Base-by-base conservation (phyloP, 108 stramenopile species). In the Pseudonitzschia pungens region DNA sequence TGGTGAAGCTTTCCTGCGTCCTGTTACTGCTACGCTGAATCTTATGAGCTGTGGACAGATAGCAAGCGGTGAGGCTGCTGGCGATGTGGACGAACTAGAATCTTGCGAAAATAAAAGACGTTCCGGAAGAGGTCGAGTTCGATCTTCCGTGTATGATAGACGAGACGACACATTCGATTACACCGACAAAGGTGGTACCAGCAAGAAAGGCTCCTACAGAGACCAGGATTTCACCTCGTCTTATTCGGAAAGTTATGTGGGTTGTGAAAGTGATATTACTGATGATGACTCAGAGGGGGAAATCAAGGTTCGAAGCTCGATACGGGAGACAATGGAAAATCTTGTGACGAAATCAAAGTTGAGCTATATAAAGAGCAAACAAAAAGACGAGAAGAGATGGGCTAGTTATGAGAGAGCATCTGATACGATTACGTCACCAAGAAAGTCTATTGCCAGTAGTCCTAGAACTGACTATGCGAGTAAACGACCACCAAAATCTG, bases 241-340 rank as follows among this genome's bases (percentile, higher is more conserved):
- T 7, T 67, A 44, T 10, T 67, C 66, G 15, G 64, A 41, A 44
- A 26, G 40, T 10, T 20, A n/a, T 5, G 10, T 21, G 14, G 40
- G 60, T 33, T 33, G 27, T 14, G 15, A 7, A 31, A 67, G 66
- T 29, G 56, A 69, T 1, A 62, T 68, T 7, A 63, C 58, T 16
- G 54, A 54, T 1, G 31, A 22, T 32, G 57, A 68, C 36, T 48
- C 45, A 14, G 75, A 76, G 24, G 68, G 45, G 51, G 60, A 69
- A 20, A 69, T 76, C 21, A 54, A 69, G n/a, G 75, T 76, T 15
- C 56, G 75, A 27, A 76, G 75, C 26, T 69, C 75, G 29, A 76
- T 76, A 69, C 68, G 75, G 10, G 75, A 76, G 45, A 75, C 75
- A 22, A 76, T 76, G 75, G 75, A 76, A 64, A 62, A 52, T 0